Conservation (phyloP, 768 basidiomycete genomes). For the Artomyces pyxidatus region DNA sequence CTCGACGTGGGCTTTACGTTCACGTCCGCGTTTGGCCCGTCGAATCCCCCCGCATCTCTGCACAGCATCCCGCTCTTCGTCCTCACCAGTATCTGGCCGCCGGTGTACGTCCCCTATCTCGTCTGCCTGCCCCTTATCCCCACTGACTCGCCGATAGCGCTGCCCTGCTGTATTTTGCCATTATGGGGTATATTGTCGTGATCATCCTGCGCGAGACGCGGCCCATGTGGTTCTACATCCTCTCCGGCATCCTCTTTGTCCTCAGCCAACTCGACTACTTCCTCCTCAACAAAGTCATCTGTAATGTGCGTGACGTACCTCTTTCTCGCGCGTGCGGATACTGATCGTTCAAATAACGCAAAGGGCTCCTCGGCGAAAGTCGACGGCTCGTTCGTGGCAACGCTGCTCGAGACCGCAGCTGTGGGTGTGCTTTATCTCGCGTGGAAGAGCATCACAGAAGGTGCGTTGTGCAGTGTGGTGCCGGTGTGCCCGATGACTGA, state of each 20-base stretch:
- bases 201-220: constrained; percentile 67
- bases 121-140: background rate
- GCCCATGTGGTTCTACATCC: constrained; percentile 73
- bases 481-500: background rate
- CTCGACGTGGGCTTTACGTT: constrained; percentile 73
- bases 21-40: constrained; percentile 51
- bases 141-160: constrained; percentile 32
- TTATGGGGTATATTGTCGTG: constrained; percentile 80
- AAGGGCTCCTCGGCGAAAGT: constrained; percentile 60
- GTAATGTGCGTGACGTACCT: constrained; percentile 38
- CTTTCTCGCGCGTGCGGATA: background rate
- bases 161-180: constrained; percentile 54
- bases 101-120: constrained; percentile 39
- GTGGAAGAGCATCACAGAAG: constrained; percentile 91
- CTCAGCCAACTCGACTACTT: constrained; percentile 80
- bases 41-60: constrained; percentile 47
- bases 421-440: constrained; percentile 63
- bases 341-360: background rate
- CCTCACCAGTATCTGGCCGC: constrained; percentile 74
- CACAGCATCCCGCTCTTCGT: constrained; percentile 73
- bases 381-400: constrained; percentile 84
- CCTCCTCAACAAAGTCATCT: constrained; percentile 70
- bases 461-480: constrained; percentile 29
- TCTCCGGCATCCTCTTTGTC: constrained; percentile 69
- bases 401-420: constrained; percentile 70